These are phyloP conservation scores for Colletotrichum sp. DNA, from an alignment of 2,329 filamentous ascomycete species.

Conservation along the genomic window DNA sequence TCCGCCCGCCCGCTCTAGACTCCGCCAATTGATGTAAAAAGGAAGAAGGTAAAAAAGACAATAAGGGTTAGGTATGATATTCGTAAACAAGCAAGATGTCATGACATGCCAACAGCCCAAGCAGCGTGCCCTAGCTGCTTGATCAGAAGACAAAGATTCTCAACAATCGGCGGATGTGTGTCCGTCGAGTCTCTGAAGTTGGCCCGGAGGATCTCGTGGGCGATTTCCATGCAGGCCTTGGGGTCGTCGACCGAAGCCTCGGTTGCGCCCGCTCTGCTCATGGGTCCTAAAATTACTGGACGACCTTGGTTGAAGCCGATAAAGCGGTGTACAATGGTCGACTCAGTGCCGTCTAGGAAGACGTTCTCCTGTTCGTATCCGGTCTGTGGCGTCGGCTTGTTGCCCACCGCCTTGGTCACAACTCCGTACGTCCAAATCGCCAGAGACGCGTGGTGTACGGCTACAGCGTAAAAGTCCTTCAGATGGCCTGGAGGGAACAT, in stretches of 20 bases:
- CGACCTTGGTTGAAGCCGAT: conserved; percentile 58
- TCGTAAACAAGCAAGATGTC: not conserved
- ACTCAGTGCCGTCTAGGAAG: conserved; percentile 62
- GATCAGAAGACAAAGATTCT: conserved; percentile 70
- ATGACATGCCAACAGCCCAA: conserved; percentile 36
- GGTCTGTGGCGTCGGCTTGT: conserved; percentile 29
- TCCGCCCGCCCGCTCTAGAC: not conserved
- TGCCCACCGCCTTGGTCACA: conserved; percentile 46
- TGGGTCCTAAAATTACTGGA: conserved; percentile 50
- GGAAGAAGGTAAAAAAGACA: not conserved
- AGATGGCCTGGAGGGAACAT: conserved; percentile 57
- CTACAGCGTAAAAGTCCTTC: conserved; percentile 71
- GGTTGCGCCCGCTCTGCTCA: conserved; percentile 28
- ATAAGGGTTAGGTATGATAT: not conserved
- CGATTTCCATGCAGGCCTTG: conserved; percentile 61
- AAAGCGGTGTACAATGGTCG: conserved; percentile 59
- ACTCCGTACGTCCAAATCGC: conserved; percentile 75
- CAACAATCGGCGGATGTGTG: conserved; percentile 64
- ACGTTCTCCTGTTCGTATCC: conserved; percentile 44
- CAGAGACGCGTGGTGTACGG: conserved; percentile 71
- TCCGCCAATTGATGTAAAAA: not conserved
- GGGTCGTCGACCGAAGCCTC: conserved; percentile 59
- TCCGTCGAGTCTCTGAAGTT: conserved; percentile 53
- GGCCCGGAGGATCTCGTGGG: conserved; percentile 58
- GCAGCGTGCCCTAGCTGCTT: conserved; percentile 62